These are phyloP conservation scores for Artemisia argyi DNA, from an alignment of 129 eudicot species.

Conservation along the genomic window DNA sequence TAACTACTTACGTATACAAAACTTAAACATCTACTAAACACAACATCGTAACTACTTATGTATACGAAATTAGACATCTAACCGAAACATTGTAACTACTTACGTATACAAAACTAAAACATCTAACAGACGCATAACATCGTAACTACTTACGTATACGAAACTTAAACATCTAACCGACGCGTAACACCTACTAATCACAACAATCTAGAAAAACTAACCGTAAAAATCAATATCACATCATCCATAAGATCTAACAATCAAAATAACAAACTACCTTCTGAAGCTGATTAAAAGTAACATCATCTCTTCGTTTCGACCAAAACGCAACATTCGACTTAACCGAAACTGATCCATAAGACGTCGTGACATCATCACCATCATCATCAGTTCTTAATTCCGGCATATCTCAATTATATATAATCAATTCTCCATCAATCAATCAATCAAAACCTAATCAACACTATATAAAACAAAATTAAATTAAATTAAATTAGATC, in stretches of 20 bases:
- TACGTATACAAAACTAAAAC: not conserved
- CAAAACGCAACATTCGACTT: constrained; percentile 58
- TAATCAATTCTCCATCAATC: constrained; percentile 35
- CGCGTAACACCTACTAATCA: not conserved
- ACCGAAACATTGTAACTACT: too few species aligned
- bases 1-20: too few species aligned
- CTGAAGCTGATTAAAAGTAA: constrained; percentile 82
- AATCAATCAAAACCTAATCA: constrained; percentile 11
- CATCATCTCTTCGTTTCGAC: constrained; percentile 71
- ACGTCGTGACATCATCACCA: constrained; percentile 35
- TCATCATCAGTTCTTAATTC: constrained; percentile 52
- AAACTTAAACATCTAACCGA: constrained; percentile 12
- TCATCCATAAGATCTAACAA: constrained; percentile 12
- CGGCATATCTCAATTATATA: constrained; percentile 47
- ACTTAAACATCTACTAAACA: not conserved
- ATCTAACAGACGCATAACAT: constrained; percentile 3
- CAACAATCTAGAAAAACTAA: not conserved
- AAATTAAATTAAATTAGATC: constrained; percentile 19
- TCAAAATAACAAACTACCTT: constrained; percentile 44
- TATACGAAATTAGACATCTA: too few species aligned
- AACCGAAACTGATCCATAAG: constrained; percentile 54
- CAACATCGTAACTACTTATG: too few species aligned
- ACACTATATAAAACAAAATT: not conserved
- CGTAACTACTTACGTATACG: too few species aligned
- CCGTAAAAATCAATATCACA: not conserved